phyloP scores from a whole-genome alignment of 106 monocot species.

The Narthecium ossifragum region DNA sequence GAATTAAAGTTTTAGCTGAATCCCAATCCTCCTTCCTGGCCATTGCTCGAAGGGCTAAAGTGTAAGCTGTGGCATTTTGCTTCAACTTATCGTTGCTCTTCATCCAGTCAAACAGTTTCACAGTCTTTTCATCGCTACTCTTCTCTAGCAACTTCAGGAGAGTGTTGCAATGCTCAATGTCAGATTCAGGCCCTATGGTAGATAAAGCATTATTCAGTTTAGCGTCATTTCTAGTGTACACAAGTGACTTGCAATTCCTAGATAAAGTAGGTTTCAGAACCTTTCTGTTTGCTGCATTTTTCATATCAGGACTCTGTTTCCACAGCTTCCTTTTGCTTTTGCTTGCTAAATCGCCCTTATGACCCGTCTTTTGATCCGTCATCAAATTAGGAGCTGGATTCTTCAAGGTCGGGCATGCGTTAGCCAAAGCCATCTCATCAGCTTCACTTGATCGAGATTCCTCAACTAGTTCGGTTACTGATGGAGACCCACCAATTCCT shows the following conservation, averaged over 20 bases:
- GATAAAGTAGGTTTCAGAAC: background rate
- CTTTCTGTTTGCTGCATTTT: conserved; percentile 18
- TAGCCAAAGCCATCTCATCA: background rate
- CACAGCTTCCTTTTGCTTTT: conserved; percentile 27
- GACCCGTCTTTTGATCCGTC: conserved; percentile 5
- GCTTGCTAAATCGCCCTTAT: background rate
- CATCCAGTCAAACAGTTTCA: conserved; percentile 84
- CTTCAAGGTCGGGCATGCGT: conserved; percentile 5
- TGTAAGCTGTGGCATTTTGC: conserved; percentile 60
- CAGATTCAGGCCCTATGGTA: conserved; percentile 33
- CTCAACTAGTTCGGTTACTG: conserved; percentile 8
- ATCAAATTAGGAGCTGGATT: conserved; percentile 1
- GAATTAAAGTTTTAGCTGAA: conserved; percentile 40
- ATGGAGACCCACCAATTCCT: background rate
- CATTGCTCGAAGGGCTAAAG: conserved; percentile 50
- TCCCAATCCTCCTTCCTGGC: conserved; percentile 80
- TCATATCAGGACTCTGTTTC: conserved; percentile 20
- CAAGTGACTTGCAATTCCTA: conserved; percentile 10
- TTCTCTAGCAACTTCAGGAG: conserved; percentile 59
- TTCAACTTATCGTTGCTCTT: conserved; percentile 70
- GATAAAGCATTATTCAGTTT: conserved; percentile 25
- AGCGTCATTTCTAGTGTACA: conserved; percentile 13
- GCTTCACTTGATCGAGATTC: conserved; percentile 8
- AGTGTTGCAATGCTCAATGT: conserved; percentile 51
- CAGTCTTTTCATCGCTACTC: conserved; percentile 32